Percentiles rank a stretch among this genome's conserved stretches.
phyloP scores from a whole-genome alignment of 1,284 basidiomycete genomes.

The Pholiota adiposa region DNA sequence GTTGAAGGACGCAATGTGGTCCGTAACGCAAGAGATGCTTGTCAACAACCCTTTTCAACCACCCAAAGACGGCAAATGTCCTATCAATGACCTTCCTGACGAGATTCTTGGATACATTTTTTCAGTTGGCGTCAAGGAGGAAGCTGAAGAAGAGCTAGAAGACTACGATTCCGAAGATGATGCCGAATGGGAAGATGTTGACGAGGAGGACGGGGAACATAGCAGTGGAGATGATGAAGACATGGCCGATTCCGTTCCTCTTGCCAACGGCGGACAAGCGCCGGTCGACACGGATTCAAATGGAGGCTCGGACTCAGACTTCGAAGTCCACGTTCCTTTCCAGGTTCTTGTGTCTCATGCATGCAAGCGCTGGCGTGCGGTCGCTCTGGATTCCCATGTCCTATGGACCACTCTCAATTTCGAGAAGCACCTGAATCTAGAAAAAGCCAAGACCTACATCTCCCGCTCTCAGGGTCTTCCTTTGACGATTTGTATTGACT shows the following conservation, averaged over 20 bases:
- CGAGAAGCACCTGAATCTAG: constrained; percentile 37
- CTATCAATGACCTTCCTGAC: constrained; percentile 58
- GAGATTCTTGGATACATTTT: constrained; percentile 66
- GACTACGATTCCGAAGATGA: constrained; percentile 30
- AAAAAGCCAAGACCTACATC: constrained; percentile 46
- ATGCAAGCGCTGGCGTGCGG: constrained; percentile 41
- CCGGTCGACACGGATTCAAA: constrained; percentile 3
- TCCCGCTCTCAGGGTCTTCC: constrained; percentile 50
- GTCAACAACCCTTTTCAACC: constrained; percentile 51
- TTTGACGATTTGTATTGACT: constrained; percentile 52
- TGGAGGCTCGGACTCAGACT: constrained; percentile 22
- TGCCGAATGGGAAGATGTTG: constrained; percentile 34
- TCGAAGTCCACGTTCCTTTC: constrained; percentile 32
- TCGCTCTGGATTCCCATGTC: constrained; percentile 37
- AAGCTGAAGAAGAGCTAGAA: constrained; percentile 33
- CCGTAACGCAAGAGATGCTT: constrained; percentile 38
- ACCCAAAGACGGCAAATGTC: constrained; percentile 47
- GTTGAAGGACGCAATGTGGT: constrained; percentile 33
- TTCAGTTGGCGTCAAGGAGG: constrained; percentile 46
- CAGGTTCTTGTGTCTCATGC: constrained; percentile 44
- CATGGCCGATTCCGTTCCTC: constrained; percentile 17
- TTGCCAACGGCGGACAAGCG: constrained; percentile 13
- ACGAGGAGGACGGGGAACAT: constrained; percentile 28
- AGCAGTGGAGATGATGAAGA: constrained; percentile 29
- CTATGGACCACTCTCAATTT: constrained; percentile 40